Base-by-base conservation (phyloP, 176 grass and related monocot genomes). In the Sorghum bicolor region DNA sequence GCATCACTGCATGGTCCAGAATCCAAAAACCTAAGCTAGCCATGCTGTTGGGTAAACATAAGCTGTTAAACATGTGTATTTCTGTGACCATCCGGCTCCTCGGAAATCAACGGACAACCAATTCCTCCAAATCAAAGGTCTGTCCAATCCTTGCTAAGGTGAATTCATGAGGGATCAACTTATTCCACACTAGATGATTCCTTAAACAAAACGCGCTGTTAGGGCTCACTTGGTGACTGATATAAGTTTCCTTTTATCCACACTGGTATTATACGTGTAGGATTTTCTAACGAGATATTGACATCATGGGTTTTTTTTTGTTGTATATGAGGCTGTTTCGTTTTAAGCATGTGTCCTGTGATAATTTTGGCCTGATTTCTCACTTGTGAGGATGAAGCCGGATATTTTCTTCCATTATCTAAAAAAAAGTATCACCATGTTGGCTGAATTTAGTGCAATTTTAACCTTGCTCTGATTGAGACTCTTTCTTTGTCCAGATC, bases 401-500 rank as follows among this genome's bases (percentile, higher is more conserved):
- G 48, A 52, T 52, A 17, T 52, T 52, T 52, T 50, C 47, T 50
- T 50, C 47, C 47, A 19, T 50, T 17, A 50, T 6, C 4, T 17
- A 50, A 50, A 50, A 50, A 28, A 20, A 10, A 37, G 44, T 83
- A 1, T 78, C 1, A 32, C 0, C 20, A 17, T 64, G 17, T 72
- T 81, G 39, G 11, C 44, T 41, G 28, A 47, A 50, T 48, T 77
- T 33, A 20, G 71, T 79, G 53, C 15, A 67, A 68, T 83, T 82
- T 74, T 34, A 52, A 50, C 25, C 62, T 52, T 74, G 22, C 10
- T 85, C 22, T 82, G 33, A 83, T 86, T 83, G 41, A 64, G 5
- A 80, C 76, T 64, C 11, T 53, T 78, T 25, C 82, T 74, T 40
- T 50, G 78, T 68, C 76, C 78, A 92, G 82, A 80, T 63, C 31